Base-by-base conservation (phyloP, 129 eudicot genomes). In the Lactuca saligna region DNA sequence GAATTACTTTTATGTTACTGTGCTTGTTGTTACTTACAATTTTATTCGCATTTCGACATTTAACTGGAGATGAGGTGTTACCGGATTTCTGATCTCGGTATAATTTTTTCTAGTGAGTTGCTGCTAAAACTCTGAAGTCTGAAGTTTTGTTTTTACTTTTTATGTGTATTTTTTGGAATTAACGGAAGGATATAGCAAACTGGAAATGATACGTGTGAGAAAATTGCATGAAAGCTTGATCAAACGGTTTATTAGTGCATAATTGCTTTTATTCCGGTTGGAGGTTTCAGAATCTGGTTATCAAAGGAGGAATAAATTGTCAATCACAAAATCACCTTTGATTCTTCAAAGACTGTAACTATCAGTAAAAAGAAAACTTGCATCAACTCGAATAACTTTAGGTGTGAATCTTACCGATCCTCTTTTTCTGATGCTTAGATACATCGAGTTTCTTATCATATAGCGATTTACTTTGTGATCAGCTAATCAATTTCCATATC, bases 1-100 rank as follows among this genome's bases (percentile, higher is more conserved):
- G 65, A 55, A 20, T 57, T 54, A 16, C 61, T 15, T 68, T 17
- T 14, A 37, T 64, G 9, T 17, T 38, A 25, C 42, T 56, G 35
- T 65, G 12, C 51, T 46, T 39, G 58, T 31, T 65, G 20, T 31
- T 37, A 54, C 31, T 37, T 13, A 8, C 14, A 17, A 14, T 38
- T 33, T 50, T 4, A 73, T 39, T 44, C n/a, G 57, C 71, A 63
- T 61, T 61, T 59, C 8, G 54, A 14, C 42, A 5, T 51, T 54
- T 17, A 17, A 61, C 25, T 37, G 32, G 69, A 61, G 44, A 32
- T 66, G 9, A 1, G 7, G n/a, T 50, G 63, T 37, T 68, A 16
- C 53, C 14, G 7, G 1, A 54, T 35, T 33, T 41, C 54, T 54
- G 54, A 58, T 31, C 35, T 46, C 17, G 32, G 75, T 70, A 61